phyloP scores from a whole-genome alignment of 2,329 filamentous ascomycete genomes.

The Chlorencoelia australis region DNA sequence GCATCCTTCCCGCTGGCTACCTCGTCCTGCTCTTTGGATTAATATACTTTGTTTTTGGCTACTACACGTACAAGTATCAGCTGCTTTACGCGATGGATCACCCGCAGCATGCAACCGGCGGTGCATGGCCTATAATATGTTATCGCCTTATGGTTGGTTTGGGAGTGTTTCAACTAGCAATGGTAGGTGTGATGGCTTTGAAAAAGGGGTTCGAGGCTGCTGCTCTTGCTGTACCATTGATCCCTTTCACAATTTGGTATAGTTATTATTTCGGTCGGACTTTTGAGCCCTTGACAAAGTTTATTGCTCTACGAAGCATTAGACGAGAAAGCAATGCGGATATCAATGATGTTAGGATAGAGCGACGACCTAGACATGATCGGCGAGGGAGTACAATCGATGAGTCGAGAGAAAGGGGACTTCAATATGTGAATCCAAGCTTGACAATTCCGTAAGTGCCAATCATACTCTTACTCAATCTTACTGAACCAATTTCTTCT shows the following conservation, averaged over 20 bases:
- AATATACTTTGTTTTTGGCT: conserved; percentile 72
- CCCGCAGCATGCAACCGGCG: conserved; percentile 83
- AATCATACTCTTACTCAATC: background rate
- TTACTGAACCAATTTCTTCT: conserved; percentile 8
- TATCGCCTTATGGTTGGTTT: conserved; percentile 81
- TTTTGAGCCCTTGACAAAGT: conserved; percentile 82
- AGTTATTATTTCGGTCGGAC: conserved; percentile 69
- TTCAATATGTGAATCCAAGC: conserved; percentile 68
- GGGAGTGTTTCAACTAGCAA: conserved; percentile 81
- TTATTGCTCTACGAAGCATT: conserved; percentile 85
- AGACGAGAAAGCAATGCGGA: conserved; percentile 47
- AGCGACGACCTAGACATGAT: conserved; percentile 16
- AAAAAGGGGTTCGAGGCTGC: conserved; percentile 64
- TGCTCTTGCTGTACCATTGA: conserved; percentile 62
- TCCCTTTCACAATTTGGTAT: conserved; percentile 80
- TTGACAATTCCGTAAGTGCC: conserved; percentile 52
- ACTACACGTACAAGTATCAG: conserved; percentile 95
- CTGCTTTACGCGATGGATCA: conserved; percentile 97
- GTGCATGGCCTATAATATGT: conserved; percentile 94
- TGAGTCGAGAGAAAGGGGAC: conserved; percentile 59
- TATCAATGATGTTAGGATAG: conserved; percentile 27
- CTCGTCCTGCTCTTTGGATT: conserved; percentile 73
- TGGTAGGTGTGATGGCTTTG: conserved; percentile 76
- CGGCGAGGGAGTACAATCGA: conserved; percentile 52
- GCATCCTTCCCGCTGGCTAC: conserved; percentile 70